These are phyloP conservation scores for Talaromyces sp. DNA, from an alignment of 2,329 filamentous ascomycete species.

Conservation along the genomic window DNA sequence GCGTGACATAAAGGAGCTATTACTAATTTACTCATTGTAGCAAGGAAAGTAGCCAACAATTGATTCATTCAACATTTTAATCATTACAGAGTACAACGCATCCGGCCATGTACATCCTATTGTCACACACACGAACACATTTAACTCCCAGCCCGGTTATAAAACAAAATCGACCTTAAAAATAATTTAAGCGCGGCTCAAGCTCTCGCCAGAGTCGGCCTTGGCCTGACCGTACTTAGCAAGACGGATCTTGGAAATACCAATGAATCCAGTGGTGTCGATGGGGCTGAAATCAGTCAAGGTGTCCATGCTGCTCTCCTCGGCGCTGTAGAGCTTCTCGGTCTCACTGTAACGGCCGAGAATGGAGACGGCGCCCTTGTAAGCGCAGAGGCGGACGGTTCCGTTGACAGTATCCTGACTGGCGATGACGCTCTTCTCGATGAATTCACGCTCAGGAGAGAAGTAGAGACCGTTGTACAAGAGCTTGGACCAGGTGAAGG, in stretches of 20 bases:
- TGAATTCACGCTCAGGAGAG: slow-evolving; percentile 67
- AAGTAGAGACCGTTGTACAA: slow-evolving; percentile 65
- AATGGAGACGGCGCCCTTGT: slow-evolving; percentile 62
- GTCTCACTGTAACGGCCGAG: slow-evolving; percentile 56
- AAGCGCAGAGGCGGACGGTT: slow-evolving; percentile 59
- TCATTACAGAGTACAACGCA: slow-evolving; percentile 12
- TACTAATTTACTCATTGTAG: too few species aligned
- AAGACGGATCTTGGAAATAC: slow-evolving; percentile 28
- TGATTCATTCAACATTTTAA: slow-evolving; percentile 13
- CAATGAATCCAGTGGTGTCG: slow-evolving; percentile 64
- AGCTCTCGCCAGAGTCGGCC: slow-evolving; percentile 33
- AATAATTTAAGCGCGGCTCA: slow-evolving; percentile 16
- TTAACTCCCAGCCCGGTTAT: slow-evolving; percentile 4
- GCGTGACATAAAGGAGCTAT: background rate
- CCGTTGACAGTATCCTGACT: slow-evolving; percentile 57
- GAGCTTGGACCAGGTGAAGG: slow-evolving; percentile 58
- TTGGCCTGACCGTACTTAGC: slow-evolving; percentile 42
- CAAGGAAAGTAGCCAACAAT: background rate
- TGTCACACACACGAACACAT: slow-evolving; percentile 12
- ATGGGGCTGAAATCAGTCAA: slow-evolving; percentile 64
- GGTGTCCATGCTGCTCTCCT: slow-evolving; percentile 67
- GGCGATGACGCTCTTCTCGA: slow-evolving; percentile 61
- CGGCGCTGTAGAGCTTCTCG: slow-evolving; percentile 66
- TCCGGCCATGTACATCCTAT: slow-evolving; percentile 10
- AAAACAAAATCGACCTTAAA: background rate